Base-by-base conservation (phyloP, 2,329 filamentous ascomycete genomes). In the Fusarium brachygibbosum region DNA sequence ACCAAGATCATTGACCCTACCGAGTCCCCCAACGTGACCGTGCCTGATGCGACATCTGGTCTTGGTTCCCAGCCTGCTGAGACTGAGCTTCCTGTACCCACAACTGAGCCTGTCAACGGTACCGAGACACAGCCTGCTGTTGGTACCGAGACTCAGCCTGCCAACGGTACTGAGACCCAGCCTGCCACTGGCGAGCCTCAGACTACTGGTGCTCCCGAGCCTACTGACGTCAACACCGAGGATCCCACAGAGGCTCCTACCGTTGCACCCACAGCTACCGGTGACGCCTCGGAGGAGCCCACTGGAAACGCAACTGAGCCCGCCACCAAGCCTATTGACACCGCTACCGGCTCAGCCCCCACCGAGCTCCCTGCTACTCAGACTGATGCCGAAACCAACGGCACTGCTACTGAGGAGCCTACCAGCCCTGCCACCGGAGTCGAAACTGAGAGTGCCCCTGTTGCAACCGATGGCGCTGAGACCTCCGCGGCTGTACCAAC, bases 341-440 rank as follows among this genome's bases (percentile, higher is more conserved):
- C 59, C 9, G 59, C 48, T n/a, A 40, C 59, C 14, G 58, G 17
- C 23, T 42, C 48, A 6, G 59, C 7, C 13, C 58, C 59, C 11
- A 63, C 59, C 1, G 59, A 52, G 9, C 42, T 32, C 12, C 59
- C 59, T 37, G 58, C 48, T 25, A 63, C 68, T 16, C 45, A 70
- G 48, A 68, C 67, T 14, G 59, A 65, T 19, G 38, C 41, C 3
- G 67, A 70, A 38, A 64, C 58, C 16, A 60, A 68, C n/a, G 69
- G 46, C 19, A 70, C 58, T 58, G 54, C 49, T 37, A 71, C 66
- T 9, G 40, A 29, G 17, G 58, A 70, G 51, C 50, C 59, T 17
- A 63, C 60, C 5, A 38, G 46, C 32, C 50, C 60, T 34, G 58
- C 58, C 19, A 62, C 58, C 9, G 44, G 21, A 19, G 40, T 29